Percentiles rank a stretch among this genome's conserved stretches.
These are phyloP conservation scores for Cenchrus fungigraminus DNA, from an alignment of 176 grass and related monocot genomes.

Conservation along the genomic window DNA sequence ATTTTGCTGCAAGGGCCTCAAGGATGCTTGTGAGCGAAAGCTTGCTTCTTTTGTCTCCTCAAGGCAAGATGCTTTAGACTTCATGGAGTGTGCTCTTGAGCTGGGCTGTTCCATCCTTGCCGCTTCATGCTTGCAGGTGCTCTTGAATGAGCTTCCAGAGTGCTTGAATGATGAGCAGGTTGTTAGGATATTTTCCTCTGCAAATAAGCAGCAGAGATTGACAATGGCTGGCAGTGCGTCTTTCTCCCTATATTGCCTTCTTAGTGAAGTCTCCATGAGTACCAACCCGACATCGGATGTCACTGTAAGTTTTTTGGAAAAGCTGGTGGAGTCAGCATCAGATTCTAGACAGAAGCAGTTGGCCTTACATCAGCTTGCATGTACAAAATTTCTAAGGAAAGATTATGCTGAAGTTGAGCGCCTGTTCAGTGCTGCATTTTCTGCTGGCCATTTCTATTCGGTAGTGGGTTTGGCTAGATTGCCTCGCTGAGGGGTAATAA, in stretches of 20 bases:
- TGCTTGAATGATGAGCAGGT: constrained; percentile 92
- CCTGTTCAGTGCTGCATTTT: constrained; percentile 79
- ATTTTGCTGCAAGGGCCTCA: constrained; percentile 93
- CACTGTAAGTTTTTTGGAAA: constrained; percentile 77
- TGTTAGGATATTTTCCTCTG: constrained; percentile 70
- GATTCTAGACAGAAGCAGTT: constrained; percentile 83
- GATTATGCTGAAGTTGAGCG: constrained; percentile 76
- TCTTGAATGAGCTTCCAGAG: constrained; percentile 80
- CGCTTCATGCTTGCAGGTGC: constrained; percentile 85
- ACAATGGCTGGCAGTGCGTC: constrained; percentile 79
- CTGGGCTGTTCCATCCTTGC: constrained; percentile 81
- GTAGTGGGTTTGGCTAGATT: constrained; percentile 84
- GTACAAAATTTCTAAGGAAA: constrained; percentile 69
- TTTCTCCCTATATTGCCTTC: constrained; percentile 92
- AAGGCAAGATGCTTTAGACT: constrained; percentile 93
- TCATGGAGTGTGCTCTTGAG: constrained; percentile 97
- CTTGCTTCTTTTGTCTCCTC: constrained; percentile 90
- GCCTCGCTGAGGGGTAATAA: constrained; percentile 72
- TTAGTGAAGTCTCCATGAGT: constrained; percentile 86
- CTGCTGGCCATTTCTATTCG: constrained; percentile 86
- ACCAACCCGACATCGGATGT: constrained; percentile 66
- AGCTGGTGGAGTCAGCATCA: constrained; percentile 78
- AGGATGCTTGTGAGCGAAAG: constrained; percentile 87
- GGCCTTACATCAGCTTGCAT: constrained; percentile 82
- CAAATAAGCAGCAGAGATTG: constrained; percentile 74